Percentiles rank a stretch among this genome's conserved stretches.
Conservation (phyloP, 495 filamentous ascomycete species). For the Apiosordaria backusii region DNA sequence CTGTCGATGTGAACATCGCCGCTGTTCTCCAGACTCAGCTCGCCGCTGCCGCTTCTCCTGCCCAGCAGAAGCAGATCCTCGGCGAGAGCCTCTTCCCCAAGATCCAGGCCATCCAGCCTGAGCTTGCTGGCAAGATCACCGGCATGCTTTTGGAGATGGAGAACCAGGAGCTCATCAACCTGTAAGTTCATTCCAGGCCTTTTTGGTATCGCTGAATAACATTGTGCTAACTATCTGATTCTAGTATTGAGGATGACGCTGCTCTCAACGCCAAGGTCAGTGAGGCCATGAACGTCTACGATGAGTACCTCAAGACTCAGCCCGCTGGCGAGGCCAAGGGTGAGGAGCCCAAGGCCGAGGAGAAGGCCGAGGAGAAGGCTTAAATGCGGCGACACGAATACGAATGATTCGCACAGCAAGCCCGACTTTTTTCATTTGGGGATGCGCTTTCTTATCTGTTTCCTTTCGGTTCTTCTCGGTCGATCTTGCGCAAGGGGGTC, state of each 20-base stretch:
- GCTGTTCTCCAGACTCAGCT: conserved; percentile 50
- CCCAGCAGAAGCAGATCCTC: conserved; percentile 94
- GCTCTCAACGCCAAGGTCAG: conserved; percentile 93
- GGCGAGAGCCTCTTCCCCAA: conserved; percentile 97
- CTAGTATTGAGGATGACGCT: conserved; percentile 81
- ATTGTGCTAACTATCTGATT: conserved; percentile 24
- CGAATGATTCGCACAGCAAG: conserved; percentile 9
- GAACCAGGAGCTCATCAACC: conserved; percentile 81
- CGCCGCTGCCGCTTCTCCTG: conserved; percentile 49
- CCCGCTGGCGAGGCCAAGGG: conserved; percentile 26
- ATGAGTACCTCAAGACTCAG: conserved; percentile 94
- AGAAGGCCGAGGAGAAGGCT: conserved; percentile 57
- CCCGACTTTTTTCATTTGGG: conserved; percentile 15
- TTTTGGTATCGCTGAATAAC: conserved; percentile 7
- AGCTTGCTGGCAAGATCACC: conserved; percentile 97
- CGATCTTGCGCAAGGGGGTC: conserved; percentile 34
- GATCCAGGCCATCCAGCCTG: conserved; percentile 88
- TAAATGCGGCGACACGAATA: conserved; percentile 27
- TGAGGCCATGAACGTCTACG: conserved; percentile 93
- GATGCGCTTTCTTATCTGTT: conserved; percentile 20
- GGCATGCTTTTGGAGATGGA: conserved; percentile 99
- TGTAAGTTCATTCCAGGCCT: conserved; percentile 64
- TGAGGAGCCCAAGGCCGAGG: conserved; percentile 40
- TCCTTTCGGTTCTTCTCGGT: conserved; percentile 34
- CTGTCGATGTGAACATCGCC: conserved; percentile 37